Conservation (phyloP, 2,329 filamentous ascomycete species). For the Talaromyces amestolkiae region DNA sequence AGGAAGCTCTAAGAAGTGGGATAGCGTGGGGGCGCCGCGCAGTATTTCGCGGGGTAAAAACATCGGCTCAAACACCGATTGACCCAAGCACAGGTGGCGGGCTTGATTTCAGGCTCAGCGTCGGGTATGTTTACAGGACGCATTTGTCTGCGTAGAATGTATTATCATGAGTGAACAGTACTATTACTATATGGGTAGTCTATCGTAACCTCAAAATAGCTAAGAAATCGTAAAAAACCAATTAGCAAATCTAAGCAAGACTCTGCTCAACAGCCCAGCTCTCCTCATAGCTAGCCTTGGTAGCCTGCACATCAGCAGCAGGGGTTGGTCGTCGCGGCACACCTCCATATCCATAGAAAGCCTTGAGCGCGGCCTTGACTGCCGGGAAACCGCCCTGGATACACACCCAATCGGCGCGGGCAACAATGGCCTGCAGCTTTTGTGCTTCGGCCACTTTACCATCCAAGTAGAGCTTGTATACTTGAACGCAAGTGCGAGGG, state of each 20-base stretch:
- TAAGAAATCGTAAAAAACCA: not conserved
- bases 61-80: slow-evolving; percentile 9
- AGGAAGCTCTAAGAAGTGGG: not conserved
- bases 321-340: slow-evolving; percentile 67
- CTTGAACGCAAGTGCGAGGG: slow-evolving; percentile 74
- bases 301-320: slow-evolving; percentile 39
- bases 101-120: no score
- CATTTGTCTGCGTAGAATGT: no score
- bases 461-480: slow-evolving; percentile 72
- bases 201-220: slow-evolving; percentile 4
- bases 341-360: slow-evolving; percentile 77
- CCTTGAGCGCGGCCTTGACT: slow-evolving; percentile 80
- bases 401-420: slow-evolving; percentile 76
- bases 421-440: slow-evolving; percentile 72
- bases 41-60: slow-evolving; percentile 4
- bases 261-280: slow-evolving; percentile 38
- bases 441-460: slow-evolving; percentile 74
- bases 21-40: not conserved
- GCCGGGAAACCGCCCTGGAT: slow-evolving; percentile 80
- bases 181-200: slow-evolving; percentile 7
- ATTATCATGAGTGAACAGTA: not conserved
- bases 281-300: slow-evolving; percentile 40
- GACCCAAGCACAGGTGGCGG: not conserved
- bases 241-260: slow-evolving; percentile 19
- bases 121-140: not conserved